These are phyloP conservation scores for Schwanniomyces sp. DNA, from an alignment of 805 yeast genomes.

Conservation along the genomic window DNA sequence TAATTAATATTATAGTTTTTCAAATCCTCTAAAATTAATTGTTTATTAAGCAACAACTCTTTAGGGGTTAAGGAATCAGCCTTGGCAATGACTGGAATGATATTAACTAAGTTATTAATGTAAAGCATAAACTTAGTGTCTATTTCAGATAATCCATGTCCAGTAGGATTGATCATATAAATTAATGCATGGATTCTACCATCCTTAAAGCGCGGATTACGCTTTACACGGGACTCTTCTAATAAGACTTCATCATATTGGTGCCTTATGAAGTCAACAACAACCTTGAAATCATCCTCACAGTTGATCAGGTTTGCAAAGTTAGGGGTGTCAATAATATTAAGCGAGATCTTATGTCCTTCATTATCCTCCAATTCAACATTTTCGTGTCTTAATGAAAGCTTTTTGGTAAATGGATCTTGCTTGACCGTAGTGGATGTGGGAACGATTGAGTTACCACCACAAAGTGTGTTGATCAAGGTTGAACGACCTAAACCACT, in stretches of 20 bases:
- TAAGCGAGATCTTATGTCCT: slow-evolving; percentile 76
- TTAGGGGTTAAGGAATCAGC: slow-evolving; percentile 42
- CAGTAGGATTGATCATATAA: slow-evolving; percentile 45
- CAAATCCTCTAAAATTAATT: slow-evolving; percentile 74
- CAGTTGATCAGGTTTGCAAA: slow-evolving; percentile 77
- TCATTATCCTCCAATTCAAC: slow-evolving; percentile 87
- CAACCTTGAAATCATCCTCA: slow-evolving; percentile 61
- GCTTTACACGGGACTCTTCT: slow-evolving; percentile 77
- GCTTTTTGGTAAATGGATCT: slow-evolving; percentile 46
- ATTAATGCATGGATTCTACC: slow-evolving; percentile 71
- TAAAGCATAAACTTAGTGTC: slow-evolving; percentile 43
- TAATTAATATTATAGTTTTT: slow-evolving; percentile 68
- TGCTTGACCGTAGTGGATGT: slow-evolving; percentile 62
- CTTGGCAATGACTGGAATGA: slow-evolving; percentile 44
- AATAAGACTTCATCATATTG: slow-evolving; percentile 81
- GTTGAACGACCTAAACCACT: slow-evolving; percentile 91
- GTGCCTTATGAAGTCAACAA: slow-evolving; percentile 77
- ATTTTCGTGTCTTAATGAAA: slow-evolving; percentile 71
- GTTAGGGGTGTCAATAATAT: slow-evolving; percentile 81
- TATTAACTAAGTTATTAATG: slow-evolving; percentile 41
- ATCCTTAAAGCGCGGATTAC: slow-evolving; percentile 84
- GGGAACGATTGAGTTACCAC: slow-evolving; percentile 75
- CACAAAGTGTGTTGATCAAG: slow-evolving; percentile 86
- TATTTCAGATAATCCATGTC: slow-evolving; percentile 44
- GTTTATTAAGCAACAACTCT: slow-evolving; percentile 65